Base-by-base conservation (phyloP, 2,329 filamentous ascomycete species). In the Fusarium stilboides region DNA sequence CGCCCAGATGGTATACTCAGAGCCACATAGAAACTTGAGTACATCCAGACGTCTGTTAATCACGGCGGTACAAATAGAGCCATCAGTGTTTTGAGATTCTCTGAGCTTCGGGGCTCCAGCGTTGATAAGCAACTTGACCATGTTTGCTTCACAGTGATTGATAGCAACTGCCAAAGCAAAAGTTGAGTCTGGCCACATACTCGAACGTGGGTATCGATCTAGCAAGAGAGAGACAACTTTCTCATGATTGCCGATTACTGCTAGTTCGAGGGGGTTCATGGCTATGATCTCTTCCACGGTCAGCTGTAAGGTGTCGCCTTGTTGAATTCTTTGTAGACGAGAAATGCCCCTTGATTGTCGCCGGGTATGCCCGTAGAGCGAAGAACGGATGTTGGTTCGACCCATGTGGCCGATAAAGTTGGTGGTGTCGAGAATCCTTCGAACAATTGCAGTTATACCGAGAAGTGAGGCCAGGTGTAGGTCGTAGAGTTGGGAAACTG, bases 381-480 rank as follows among this genome's bases (percentile, higher is more conserved):
- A 51, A 15, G 58, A 51, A 0, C 34, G 9, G 10, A 46, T 12
- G 1, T 9, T 43, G 12, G 52, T 45, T 19, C 45, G 45, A 2
- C 45, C 9, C 4, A 39, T 6, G 3, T 20, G 14, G 6, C 8
- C n/a, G 10, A 42, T 1, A 0, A 46, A 2, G 15, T 5, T 43
- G 24, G 39, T 44, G 2, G 12, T 33, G 7, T n/a, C 45, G 22
- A 65, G 12, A 13, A 65, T 43, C 6, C n/a, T 58, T 5, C 24
- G n/a, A 17, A 47, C 60, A 19, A 44, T 15, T 3, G 60, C 2
- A 3, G 15, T 10, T 12, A 59, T 9, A 10, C 60, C 62, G n/a
- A 65, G 40, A 1, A 65, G 15, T n/a, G 22, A 51, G 10, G 53
- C 62, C 13, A 65, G 17, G 10, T 65, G 60, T 3, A 65, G 17